These are phyloP conservation scores for Candida qinlingensis DNA, from an alignment of 805 yeast genomes.

Conservation along the genomic window DNA sequence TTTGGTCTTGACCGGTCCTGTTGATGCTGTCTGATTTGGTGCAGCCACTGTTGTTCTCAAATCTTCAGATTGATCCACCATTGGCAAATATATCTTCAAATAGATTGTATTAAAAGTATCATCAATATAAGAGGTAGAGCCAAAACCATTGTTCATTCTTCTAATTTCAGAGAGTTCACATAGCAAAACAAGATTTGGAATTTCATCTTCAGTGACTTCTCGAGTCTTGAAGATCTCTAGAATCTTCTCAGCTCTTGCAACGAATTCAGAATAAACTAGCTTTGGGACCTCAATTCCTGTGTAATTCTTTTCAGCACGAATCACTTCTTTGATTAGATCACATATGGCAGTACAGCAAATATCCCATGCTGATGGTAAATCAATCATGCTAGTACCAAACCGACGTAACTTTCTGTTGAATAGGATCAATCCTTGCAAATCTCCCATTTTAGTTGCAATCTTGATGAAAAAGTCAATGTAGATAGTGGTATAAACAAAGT, in stretches of 20 bases:
- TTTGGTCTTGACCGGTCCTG: conserved; percentile 29
- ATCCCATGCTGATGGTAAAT: conserved; percentile 64
- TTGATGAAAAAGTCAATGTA: conserved; percentile 63
- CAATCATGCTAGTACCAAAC: conserved; percentile 70
- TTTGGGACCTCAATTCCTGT: conserved; percentile 49
- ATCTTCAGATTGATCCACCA: conserved; percentile 2
- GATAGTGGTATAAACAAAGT: conserved; percentile 69
- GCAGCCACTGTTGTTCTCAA: background rate
- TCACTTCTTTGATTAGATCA: conserved; percentile 40
- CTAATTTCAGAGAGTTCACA: conserved; percentile 54
- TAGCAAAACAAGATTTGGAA: conserved; percentile 38
- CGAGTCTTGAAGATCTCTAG: conserved; percentile 20
- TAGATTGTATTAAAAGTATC: conserved; percentile 63
- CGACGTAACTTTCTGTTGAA: conserved; percentile 74
- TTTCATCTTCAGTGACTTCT: conserved; percentile 34
- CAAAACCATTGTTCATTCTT: conserved; percentile 74
- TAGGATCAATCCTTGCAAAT: conserved; percentile 51
- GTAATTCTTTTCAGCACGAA: conserved; percentile 38
- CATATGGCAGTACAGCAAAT: conserved; percentile 47
- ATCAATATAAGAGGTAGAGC: conserved; percentile 70
- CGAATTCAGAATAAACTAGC: conserved; percentile 39
- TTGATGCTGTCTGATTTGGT: background rate
- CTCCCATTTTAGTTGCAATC: conserved; percentile 46
- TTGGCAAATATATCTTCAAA: conserved; percentile 38
- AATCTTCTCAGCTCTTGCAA: conserved; percentile 32